Evolutionary conservation across 148 eudicot genomes (phyloP), one percentile per base, ranked within the genome.

Genomic region (Cornus suecica): DNA sequence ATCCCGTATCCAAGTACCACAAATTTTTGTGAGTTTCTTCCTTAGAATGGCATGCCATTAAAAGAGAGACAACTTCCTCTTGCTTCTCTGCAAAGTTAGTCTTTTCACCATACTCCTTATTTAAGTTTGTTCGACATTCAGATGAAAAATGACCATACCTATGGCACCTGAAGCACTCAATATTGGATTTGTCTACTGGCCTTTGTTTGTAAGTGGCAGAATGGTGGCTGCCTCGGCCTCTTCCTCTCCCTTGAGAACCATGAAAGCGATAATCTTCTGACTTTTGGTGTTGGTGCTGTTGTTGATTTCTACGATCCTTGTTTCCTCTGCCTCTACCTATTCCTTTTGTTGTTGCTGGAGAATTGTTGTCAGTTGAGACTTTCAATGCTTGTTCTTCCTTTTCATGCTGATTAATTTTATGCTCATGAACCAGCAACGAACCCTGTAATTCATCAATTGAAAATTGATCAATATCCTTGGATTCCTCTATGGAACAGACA

Each of bases 391-490:
- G 75, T 22, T 69, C 80, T 7, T 82, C 69, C 34, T 70, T 31
- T 1, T 71, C 80, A 9, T 71, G 29, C 10, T 76, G 51, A 8
- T 28, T 65, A 28, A 74, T 62, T 56, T 74, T 78, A 10, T 82
- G 76, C 66, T 83, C 85, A 71, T 76, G 82, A 2, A 79, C 77
- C 15, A 73, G 10, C 18, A 81, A 16, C 0, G 78, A 77, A n/a
- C n/a, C n/a, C n/a, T n/a, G n/a, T n/a, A n/a, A n/a, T n/a, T n/a
- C n/a, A n/a, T n/a, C n/a, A n/a, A n/a, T n/a, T n/a, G n/a, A n/a
- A n/a, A n/a, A n/a, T n/a, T n/a, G n/a, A n/a, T n/a, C n/a, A n/a
- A n/a, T n/a, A n/a, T n/a, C n/a, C n/a, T n/a, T n/a, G n/a, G n/a
- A n/a, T n/a, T n/a, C n/a, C n/a, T n/a, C n/a, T n/a, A n/a, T n/a